Conservation (phyloP, 306 rosid species). For the Cucumis sativus region Cucumber_9930_V3 NC_026658.2:23424001-23424500, state of each 20-base stretch:
- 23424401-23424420: slow-evolving; percentile 57
- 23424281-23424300: slow-evolving; percentile 43
- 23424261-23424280: slow-evolving; percentile 68
- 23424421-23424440: slow-evolving; percentile 72
- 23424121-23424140: slow-evolving; percentile 50
- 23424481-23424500: slow-evolving; percentile 72
- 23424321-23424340: slow-evolving; percentile 60
- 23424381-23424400: slow-evolving; percentile 63
- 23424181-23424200: slow-evolving; percentile 67
- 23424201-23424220: slow-evolving; percentile 75
- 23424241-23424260: slow-evolving; percentile 78
- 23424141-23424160: slow-evolving; percentile 87
- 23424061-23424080: slow-evolving; percentile 79
- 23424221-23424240: slow-evolving; percentile 73
- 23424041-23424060: slow-evolving; percentile 88
- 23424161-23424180: slow-evolving; percentile 90
- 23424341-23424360: slow-evolving; percentile 82
- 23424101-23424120: slow-evolving; percentile 79
- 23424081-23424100: slow-evolving; percentile 81
- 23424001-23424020: slow-evolving; percentile 67
- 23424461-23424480: slow-evolving; percentile 86
- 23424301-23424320: slow-evolving; percentile 44
- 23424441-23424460: slow-evolving; percentile 89
- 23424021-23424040: slow-evolving; percentile 36
- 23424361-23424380: slow-evolving; percentile 72